Evolutionary conservation across 257 asterid species (phyloP).

Genomic region (Solanum chaucha): DNA sequence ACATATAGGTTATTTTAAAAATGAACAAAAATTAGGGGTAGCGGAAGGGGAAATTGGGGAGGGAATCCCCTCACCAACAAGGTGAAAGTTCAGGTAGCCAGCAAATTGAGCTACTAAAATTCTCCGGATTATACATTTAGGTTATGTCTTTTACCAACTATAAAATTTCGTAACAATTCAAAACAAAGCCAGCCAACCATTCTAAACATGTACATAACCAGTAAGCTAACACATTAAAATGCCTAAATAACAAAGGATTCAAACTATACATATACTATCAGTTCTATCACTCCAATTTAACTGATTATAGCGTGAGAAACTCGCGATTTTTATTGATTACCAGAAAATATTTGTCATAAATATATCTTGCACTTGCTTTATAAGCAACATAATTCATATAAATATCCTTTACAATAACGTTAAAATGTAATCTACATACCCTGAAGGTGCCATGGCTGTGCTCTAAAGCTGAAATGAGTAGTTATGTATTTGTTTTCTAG

Average conservation of each 20-base stretch:
- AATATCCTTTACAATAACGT: not conserved
- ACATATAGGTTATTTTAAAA: not conserved
- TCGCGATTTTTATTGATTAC: not conserved
- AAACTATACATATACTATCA: not conserved
- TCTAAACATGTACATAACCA: not conserved
- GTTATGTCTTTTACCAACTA: not conserved
- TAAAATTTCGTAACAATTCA: not conserved
- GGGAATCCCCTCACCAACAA: not conserved
- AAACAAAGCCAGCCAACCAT: not conserved
- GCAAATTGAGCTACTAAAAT: not conserved
- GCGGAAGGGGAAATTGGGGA: not conserved
- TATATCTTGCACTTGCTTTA: not conserved
- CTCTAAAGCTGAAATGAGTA: not conserved
- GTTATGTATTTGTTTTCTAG: not conserved
- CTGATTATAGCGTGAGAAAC: not conserved
- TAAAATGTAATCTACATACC: not conserved
- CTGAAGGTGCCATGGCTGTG: not conserved
- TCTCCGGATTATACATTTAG: not conserved
- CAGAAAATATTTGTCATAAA: not conserved
- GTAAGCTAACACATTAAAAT: not conserved
- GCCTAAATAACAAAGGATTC: not conserved
- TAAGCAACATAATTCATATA: not conserved
- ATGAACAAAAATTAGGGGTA: not conserved
- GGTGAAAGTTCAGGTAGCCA: not conserved
- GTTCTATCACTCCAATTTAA: not conserved